Percentiles rank a stretch among this genome's conserved stretches.
phyloP scores from a whole-genome alignment of 345 rosid genomes.

The Bruguiera parviflora region DNA sequence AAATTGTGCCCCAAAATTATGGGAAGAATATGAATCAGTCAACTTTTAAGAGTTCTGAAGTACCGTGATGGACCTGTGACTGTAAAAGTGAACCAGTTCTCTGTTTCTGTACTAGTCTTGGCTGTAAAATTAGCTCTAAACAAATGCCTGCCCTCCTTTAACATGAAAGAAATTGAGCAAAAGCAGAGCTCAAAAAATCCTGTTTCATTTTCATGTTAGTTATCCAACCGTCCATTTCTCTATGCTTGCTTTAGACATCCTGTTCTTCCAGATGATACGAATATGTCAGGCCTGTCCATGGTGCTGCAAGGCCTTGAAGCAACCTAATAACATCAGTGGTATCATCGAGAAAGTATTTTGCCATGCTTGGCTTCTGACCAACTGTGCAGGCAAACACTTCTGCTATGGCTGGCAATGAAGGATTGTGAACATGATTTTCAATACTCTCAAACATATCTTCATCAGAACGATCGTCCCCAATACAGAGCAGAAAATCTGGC shows the following conservation, averaged over 20 bases:
- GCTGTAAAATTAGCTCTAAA: neutral
- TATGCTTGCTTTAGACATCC: conserved; percentile 5
- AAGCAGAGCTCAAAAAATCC: neutral
- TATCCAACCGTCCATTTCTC: neutral
- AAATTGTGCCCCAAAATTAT: neutral
- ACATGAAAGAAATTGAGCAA: neutral
- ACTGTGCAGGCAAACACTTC: conserved; percentile 77
- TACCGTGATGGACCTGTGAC: conserved; percentile 8
- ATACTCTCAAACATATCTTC: conserved; percentile 88
- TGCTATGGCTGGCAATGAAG: conserved; percentile 37
- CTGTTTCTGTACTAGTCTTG: conserved; percentile 21
- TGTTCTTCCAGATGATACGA: neutral
- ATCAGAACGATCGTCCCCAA: conserved; percentile 80
- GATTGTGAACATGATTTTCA: conserved; percentile 30
- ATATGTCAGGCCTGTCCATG: conserved; percentile 26
- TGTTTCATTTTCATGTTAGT: neutral
- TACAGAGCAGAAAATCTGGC: conserved; percentile 70
- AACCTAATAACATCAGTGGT: conserved; percentile 50
- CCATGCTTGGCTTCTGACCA: conserved; percentile 90
- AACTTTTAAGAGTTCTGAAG: neutral
- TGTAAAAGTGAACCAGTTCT: conserved; percentile 8
- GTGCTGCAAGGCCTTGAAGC: conserved; percentile 53
- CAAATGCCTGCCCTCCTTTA: conserved; percentile 1
- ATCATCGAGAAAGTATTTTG: conserved; percentile 75
- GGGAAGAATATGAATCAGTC: conserved; percentile 11